These are phyloP conservation scores for Thalassiosira hispida DNA, from an alignment of 352 stramenopile species.

Conservation along the genomic window DNA sequence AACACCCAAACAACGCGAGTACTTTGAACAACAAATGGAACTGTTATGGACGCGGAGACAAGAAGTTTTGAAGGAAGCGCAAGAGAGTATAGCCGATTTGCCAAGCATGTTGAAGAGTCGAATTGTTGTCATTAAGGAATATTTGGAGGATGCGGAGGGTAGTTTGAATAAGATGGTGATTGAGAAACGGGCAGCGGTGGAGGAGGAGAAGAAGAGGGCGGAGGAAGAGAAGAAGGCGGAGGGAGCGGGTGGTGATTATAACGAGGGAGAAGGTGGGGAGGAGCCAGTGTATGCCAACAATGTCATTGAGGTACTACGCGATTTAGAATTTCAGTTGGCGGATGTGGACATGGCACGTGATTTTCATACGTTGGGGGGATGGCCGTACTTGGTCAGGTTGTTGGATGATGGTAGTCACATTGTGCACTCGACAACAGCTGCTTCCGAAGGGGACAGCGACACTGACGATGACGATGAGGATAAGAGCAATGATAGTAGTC, in stretches of 20 bases:
- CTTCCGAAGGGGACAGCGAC: background rate
- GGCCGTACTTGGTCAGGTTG: conserved; percentile 67
- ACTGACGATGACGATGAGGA: background rate
- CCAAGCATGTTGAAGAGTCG: conserved; percentile 69
- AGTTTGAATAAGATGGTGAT: conserved; percentile 22
- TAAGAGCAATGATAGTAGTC: conserved; percentile 7
- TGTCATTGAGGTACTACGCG: conserved; percentile 59
- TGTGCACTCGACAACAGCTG: conserved; percentile 45
- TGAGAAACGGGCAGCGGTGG: no score
- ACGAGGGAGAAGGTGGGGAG: background rate
- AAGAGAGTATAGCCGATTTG: conserved; percentile 67
- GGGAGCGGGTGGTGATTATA: conserved; percentile 13
- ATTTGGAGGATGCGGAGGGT: conserved; percentile 60
- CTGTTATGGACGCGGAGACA: conserved; percentile 76
- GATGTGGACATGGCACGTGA: conserved; percentile 84
- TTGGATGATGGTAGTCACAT: conserved; percentile 58
- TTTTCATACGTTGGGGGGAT: conserved; percentile 83
- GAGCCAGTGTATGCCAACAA: conserved; percentile 43
- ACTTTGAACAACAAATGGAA: conserved; percentile 72
- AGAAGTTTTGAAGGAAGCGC: conserved; percentile 58
- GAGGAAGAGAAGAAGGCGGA: conserved; percentile 6
- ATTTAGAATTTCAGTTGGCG: conserved; percentile 81
- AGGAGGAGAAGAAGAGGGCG: conserved; percentile 9
- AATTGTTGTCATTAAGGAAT: conserved; percentile 62
- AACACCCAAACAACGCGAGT: conserved; percentile 21